phyloP scores from a whole-genome alignment of 2,329 filamentous ascomycete genomes.

The Aspergillus intermedius region DNA sequence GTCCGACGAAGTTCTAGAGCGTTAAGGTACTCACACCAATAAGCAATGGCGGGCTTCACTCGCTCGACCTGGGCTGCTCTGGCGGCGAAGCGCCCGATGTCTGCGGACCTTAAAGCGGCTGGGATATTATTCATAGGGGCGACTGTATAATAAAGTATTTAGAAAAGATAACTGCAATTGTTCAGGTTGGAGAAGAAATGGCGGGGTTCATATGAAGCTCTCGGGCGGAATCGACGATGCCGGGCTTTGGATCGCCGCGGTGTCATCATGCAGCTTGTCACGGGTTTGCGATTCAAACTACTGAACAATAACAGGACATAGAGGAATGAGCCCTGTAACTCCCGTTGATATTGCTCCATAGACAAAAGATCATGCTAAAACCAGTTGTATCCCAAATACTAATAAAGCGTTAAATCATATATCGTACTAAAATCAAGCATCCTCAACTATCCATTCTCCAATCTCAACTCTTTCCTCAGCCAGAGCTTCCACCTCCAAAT shows the following conservation, averaged over 20 bases:
- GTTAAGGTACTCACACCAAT: conserved; percentile 69
- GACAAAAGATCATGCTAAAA: not conserved
- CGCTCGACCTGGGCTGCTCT: conserved; percentile 78
- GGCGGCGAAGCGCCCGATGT: conserved; percentile 76
- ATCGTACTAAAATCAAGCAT: conserved; percentile 12
- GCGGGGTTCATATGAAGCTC: conserved; percentile 18
- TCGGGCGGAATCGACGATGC: conserved; percentile 1
- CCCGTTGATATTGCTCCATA: not conserved
- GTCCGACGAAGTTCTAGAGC: too few relatives aligned
- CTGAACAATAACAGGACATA: not conserved
- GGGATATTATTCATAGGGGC: conserved; percentile 64
- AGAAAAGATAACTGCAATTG: conserved; percentile 3
- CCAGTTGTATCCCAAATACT: not conserved
- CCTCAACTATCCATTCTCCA: conserved; percentile 36
- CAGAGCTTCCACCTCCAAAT: conserved; percentile 38
- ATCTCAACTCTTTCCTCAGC: conserved; percentile 38
- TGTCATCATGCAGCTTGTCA: not conserved
- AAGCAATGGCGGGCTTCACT: conserved; percentile 80
- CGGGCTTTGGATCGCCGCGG: conserved; percentile 1
- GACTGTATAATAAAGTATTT: conserved; percentile 1
- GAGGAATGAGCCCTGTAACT: not conserved
- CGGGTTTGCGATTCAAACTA: too few relatives aligned
- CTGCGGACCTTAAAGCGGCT: conserved; percentile 66
- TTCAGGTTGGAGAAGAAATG: conserved; percentile 3
- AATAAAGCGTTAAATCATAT: too few relatives aligned